These are phyloP conservation scores for Skeletonema grethae DNA, from an alignment of 108 stramenopile genomes.

Conservation along the genomic window DNA sequence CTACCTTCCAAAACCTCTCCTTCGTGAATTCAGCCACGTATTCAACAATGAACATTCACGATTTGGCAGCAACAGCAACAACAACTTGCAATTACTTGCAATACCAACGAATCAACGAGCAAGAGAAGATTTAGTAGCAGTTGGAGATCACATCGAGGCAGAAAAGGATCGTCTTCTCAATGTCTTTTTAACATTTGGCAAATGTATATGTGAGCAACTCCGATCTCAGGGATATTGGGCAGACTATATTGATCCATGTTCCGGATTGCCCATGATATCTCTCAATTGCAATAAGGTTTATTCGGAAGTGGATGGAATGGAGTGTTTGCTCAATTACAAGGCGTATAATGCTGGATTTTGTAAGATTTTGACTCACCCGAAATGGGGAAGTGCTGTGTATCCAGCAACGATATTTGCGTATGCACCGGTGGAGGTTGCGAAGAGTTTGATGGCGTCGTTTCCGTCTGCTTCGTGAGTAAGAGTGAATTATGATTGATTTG, in stretches of 20 bases:
- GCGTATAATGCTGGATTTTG: conserved; percentile 96
- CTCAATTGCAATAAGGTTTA: conserved; percentile 79
- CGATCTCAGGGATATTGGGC: conserved; percentile 77
- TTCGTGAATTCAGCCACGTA: conserved; percentile 85
- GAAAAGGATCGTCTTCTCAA: conserved; percentile 90
- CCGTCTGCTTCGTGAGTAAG: conserved; percentile 20
- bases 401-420: conserved; percentile 94
- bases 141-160: conserved; percentile 82
- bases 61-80: neutral
- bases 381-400: conserved; percentile 94
- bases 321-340: conserved; percentile 85
- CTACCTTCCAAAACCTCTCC: conserved; percentile 69
- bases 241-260: conserved; percentile 98
- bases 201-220: conserved; percentile 61
- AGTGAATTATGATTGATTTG: neutral
- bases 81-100: conserved; percentile 59
- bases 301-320: conserved; percentile 94
- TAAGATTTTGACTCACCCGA: conserved; percentile 94
- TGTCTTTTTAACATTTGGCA: conserved; percentile 81
- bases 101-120: conserved; percentile 89
- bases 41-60: conserved; percentile 69
- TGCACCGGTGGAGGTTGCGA: conserved; percentile 65
- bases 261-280: conserved; percentile 92
- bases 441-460: conserved; percentile 43
- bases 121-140: conserved; percentile 78